Base-by-base conservation (phyloP, 2,329 filamentous ascomycete species). In the Colletotrichum tamarilloi region DNA sequence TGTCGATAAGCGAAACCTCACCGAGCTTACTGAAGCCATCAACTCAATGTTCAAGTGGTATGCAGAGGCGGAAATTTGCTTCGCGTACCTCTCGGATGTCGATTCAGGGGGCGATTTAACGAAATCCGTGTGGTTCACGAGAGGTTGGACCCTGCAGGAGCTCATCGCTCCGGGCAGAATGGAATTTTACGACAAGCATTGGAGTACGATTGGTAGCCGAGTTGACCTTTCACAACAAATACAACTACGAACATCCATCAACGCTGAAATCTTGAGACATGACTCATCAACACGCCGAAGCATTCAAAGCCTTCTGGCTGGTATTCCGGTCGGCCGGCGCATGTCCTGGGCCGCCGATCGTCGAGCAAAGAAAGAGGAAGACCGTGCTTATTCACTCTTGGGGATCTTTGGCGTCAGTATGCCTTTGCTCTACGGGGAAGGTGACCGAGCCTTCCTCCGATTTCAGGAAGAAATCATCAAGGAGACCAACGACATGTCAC, bases 321-420 rank as follows among this genome's bases (percentile, higher is more conserved):
- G 35, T 80, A 53, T 22, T 2, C 49, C 49, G 0, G 49, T 53
- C 1, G 49, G 19, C 7, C 49, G 49, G 49, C 19, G 49, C 65
- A 80, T 80, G 78, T 77, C 75, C 11, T 80, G 78, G 79, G 77
- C 76, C 32, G 71, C 78, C 2, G 67, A 63, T 3, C 67, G 78
- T 26, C n/a, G 67, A 52, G 78, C 75, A 4, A 78, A 69, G 3
- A 67, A 74, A 7, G 6, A 42, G 66, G 72, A 79, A 62, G 77
- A 81, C 65, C 55, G 73, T 3, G 78, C 78, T 0, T 80, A 79
- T 52, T 77, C 75, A 22, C 66, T 80, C 19, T 55, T 79, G 19
- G 79, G 78, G 6, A 53, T 80, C 11, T 79, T 80, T 32, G 68
- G 72, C 46, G 72, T 79, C 24, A 77, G 74, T 16, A 79, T 80